These are phyloP conservation scores for Dispira parvispora DNA, from an alignment of 192 early-diverging fungal species.

Conservation along the genomic window DNA sequence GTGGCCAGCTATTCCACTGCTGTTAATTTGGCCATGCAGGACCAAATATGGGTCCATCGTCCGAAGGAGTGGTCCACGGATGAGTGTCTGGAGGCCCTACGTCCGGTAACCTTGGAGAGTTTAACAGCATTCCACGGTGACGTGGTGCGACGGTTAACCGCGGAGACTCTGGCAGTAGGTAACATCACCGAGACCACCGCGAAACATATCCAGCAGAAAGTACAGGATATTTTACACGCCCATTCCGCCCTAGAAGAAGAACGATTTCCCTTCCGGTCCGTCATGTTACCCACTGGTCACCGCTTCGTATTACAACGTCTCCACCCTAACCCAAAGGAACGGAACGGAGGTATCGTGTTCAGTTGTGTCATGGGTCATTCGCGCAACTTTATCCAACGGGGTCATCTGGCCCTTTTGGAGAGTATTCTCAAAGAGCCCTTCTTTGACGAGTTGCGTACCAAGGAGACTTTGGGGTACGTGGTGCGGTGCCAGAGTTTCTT, in stretches of 20 bases:
- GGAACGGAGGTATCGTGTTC: constrained; percentile 81
- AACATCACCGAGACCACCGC: constrained; percentile 62
- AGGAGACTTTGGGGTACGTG: constrained; percentile 67
- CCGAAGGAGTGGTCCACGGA: constrained; percentile 60
- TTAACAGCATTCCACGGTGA: constrained; percentile 59
- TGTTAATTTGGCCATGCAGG: constrained; percentile 59
- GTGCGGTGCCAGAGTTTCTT: constrained; percentile 35
- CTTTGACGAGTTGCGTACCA: constrained; percentile 88
- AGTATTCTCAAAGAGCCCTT: constrained; percentile 79
- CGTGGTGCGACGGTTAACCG: constrained; percentile 45
- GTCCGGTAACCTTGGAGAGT: constrained; percentile 48
- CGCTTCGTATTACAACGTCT: constrained; percentile 31
- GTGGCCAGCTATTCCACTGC: constrained; percentile 69
- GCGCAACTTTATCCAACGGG: constrained; percentile 42
- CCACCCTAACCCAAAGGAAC: constrained; percentile 59
- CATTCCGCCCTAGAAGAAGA: constrained; percentile 35
- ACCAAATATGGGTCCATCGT: constrained; percentile 56
- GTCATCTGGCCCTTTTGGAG: constrained; percentile 47
- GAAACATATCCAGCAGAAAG: constrained; percentile 34
- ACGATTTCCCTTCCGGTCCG: constrained; percentile 27
- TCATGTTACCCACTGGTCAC: constrained; percentile 35
- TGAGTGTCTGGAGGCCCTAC: constrained; percentile 58
- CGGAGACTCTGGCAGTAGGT: constrained; percentile 78
- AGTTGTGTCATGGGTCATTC: constrained; percentile 65
- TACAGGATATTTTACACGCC: constrained; percentile 39